These are phyloP conservation scores for Fusarium robinianum DNA, from an alignment of 2,329 filamentous ascomycete genomes.

Conservation along the genomic window DNA sequence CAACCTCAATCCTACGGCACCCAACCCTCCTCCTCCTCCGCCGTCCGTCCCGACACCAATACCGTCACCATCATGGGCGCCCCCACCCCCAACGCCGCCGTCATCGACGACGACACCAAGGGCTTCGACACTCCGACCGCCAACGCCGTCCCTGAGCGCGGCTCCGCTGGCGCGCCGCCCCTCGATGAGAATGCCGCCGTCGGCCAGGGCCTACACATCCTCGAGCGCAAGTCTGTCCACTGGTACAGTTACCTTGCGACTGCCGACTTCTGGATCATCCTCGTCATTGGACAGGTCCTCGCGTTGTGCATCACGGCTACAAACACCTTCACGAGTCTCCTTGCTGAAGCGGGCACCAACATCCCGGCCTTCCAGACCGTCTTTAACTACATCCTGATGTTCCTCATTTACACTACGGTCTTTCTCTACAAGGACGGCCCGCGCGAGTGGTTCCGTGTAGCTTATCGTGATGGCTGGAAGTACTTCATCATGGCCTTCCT, in stretches of 20 bases:
- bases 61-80: constrained; percentile 15
- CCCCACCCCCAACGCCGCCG: constrained; percentile 10
- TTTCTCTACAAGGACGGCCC: constrained; percentile 81
- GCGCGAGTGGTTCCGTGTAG: constrained; percentile 66
- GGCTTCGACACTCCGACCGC: constrained; percentile 25
- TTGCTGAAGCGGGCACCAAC: constrained; percentile 67
- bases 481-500: constrained; percentile 91
- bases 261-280: constrained; percentile 83
- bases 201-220: constrained; percentile 55
- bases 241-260: constrained; percentile 81
- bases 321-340: constrained; percentile 84
- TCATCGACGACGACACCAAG: constrained; percentile 31
- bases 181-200: constrained; percentile 45
- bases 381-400: constrained; percentile 90
- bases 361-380: constrained; percentile 96
- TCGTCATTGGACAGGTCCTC: constrained; percentile 80
- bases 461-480: constrained; percentile 81
- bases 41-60: not conserved
- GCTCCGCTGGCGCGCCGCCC: constrained; percentile 10
- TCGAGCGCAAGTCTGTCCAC: constrained; percentile 57
- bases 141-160: constrained; percentile 14
- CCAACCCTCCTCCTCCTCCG: not conserved
- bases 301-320: constrained; percentile 90
- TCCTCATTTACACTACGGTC: constrained; percentile 77
- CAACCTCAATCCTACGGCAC: constrained; percentile 11